Base-by-base conservation (phyloP, 1,284 basidiomycete genomes). In the Trichosporon asahii region DNA sequence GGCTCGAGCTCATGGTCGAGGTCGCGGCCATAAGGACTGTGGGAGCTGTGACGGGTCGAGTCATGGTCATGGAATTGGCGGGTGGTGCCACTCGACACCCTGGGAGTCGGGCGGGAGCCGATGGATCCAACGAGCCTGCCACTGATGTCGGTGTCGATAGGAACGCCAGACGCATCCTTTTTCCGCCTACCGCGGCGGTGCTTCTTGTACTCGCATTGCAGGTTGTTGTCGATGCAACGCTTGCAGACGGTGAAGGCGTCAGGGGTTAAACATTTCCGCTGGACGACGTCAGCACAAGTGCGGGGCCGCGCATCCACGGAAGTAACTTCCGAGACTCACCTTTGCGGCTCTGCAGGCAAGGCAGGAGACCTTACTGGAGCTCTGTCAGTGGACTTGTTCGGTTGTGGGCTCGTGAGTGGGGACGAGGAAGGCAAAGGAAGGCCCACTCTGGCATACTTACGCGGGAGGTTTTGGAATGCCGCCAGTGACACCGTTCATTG, bases 181-280 rank as follows among this genome's bases (percentile, higher is more conserved):
- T 75, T 75, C 15, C 69, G 64, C 55, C 75, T 25, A 6, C 76
- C 75, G 0, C 76, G 69, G 11, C 71, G 72, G 66, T 75, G 76
- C 49, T 76, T 75, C 68, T 73, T 73, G 67, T 77, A 77, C 57
- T 76, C 71, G 72, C 76, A 77, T 35, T 69, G 71, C 27, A 77
- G 65, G 15, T 70, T 66, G 49, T 77, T 75, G 57, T 70, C 72
- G 15, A 63, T 35, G 64, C 76, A 77, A 23, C 76, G 72, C 46
- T 73, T 73, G 63, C 76, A 77, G 2, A 71, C 67, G 2, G 75
- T 73, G 57, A 70, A 61, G 15, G 68, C 72, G 61, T 75, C 71
- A 18, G 73, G 70, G 18, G 75, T 75, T n/a, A 73, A 66, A 66
- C 76, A 77, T 66, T 77, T 77, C 57, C 76, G 74, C 76, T 77